A percentile compares a stretch with the other conserved stretches of the same genome.
These are phyloP conservation scores for Aristolochia fimbriata DNA, from an alignment of 164 flowering plant genomes.

Conservation along the genomic window DNA sequence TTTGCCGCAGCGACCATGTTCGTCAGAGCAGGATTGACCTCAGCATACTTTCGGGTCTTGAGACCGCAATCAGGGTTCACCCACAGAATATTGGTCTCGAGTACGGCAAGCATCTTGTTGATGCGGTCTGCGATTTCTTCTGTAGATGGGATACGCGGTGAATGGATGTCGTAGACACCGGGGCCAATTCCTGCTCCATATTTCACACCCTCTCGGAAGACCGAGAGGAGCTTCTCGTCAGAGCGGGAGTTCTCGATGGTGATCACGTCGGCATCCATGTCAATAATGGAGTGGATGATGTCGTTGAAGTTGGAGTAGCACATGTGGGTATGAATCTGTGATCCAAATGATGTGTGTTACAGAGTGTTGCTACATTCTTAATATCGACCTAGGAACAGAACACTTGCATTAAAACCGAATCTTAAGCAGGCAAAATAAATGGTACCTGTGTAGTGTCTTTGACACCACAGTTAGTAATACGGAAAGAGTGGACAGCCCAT, in stretches of 20 bases:
- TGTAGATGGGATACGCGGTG: slow-evolving; percentile 81
- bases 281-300: slow-evolving; percentile 64
- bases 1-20: slow-evolving; percentile 90
- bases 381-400: neutral
- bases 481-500: slow-evolving; percentile 63
- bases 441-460: slow-evolving; percentile 49
- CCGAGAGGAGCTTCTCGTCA: slow-evolving; percentile 92
- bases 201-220: slow-evolving; percentile 92
- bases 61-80: slow-evolving; percentile 98
- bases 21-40: slow-evolving; percentile 77
- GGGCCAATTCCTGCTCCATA: slow-evolving; percentile 98
- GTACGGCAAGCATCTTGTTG: slow-evolving; percentile 93
- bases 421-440: neutral
- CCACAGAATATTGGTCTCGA: slow-evolving; percentile 87
- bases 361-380: neutral
- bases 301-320: slow-evolving; percentile 81
- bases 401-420: too few relatives aligned
- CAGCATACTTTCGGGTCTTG: slow-evolving; percentile 85
- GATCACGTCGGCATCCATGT: slow-evolving; percentile 90
- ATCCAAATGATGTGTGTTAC: neutral
- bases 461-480: slow-evolving; percentile 52
- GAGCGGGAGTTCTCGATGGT: slow-evolving; percentile 96
- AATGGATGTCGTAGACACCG: slow-evolving; percentile 95
- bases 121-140: slow-evolving; percentile 86
- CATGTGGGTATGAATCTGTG: slow-evolving; percentile 78